Evolutionary conservation across 495 filamentous ascomycete genomes (phyloP).

Genomic region (Hypoxylon subgilvum): DNA sequence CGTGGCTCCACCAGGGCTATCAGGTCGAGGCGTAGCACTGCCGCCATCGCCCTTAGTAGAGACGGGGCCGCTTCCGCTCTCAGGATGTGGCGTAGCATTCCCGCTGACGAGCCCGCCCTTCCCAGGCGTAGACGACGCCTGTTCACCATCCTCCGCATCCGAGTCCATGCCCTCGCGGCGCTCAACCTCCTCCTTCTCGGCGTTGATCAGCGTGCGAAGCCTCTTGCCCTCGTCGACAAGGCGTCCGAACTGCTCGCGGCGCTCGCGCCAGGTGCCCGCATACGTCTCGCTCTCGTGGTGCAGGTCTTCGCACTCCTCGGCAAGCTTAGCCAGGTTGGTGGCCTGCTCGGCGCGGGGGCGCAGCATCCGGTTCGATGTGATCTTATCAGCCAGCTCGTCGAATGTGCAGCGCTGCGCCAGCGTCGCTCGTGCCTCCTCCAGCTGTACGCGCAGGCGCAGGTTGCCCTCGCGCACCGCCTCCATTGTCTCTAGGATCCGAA

Average conservation of each 20-base stretch:
- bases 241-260: slow-evolving; percentile 83
- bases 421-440: slow-evolving; percentile 76
- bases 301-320: slow-evolving; percentile 86
- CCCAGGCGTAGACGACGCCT: slow-evolving; percentile 51
- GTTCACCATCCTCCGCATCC: slow-evolving; percentile 72
- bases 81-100: slow-evolving; percentile 48
- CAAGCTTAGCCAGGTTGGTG: slow-evolving; percentile 75
- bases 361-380: slow-evolving; percentile 79
- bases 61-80: slow-evolving; percentile 48
- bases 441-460: slow-evolving; percentile 67
- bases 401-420: slow-evolving; percentile 83
- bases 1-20: slow-evolving; percentile 45
- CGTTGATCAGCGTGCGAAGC: slow-evolving; percentile 81
- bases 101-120: slow-evolving; percentile 46
- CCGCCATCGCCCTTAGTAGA: slow-evolving; percentile 45
- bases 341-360: slow-evolving; percentile 83
- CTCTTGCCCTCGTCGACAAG: slow-evolving; percentile 92
- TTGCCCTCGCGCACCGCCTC: slow-evolving; percentile 80
- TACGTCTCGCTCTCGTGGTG: slow-evolving; percentile 83
- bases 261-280: slow-evolving; percentile 80
- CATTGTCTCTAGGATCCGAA: slow-evolving; percentile 74
- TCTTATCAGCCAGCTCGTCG: slow-evolving; percentile 84
- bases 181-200: slow-evolving; percentile 91
- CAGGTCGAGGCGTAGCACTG: slow-evolving; percentile 56
- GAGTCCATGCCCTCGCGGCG: slow-evolving; percentile 81